phyloP scores from a whole-genome alignment of 129 eudicot genomes.

The Saposhnikovia divaricata region DNA sequence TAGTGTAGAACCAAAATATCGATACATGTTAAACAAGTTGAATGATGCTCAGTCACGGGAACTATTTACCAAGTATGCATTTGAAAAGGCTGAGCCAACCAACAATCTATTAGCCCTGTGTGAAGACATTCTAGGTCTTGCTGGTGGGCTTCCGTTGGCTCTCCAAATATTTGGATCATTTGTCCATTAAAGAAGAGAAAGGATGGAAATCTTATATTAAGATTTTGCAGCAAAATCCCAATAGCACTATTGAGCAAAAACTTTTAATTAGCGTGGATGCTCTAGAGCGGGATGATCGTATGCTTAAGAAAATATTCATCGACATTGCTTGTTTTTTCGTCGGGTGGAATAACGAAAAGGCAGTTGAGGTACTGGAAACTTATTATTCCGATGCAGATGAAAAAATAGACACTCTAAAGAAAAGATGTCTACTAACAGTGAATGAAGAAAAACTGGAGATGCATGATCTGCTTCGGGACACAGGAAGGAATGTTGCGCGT shows the following conservation, averaged over 20 bases:
- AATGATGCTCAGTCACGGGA: too few relatives aligned
- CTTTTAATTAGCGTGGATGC: conserved; percentile 3
- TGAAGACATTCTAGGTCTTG: conserved; percentile 5
- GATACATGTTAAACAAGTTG: too few relatives aligned
- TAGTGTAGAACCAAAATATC: too few relatives aligned
- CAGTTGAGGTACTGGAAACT: not conserved
- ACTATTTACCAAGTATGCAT: too few relatives aligned
- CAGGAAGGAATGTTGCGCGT: conserved; percentile 5
- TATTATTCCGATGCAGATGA: not conserved
- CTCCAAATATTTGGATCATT: conserved; percentile 31
- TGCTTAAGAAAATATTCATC: conserved; percentile 3
- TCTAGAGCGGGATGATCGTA: not conserved
- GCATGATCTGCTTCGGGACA: not conserved
- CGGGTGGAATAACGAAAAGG: not conserved
- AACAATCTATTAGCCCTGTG: not conserved
- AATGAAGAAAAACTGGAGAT: too few relatives aligned
- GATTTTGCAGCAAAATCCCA: not conserved
- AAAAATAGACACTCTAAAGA: not conserved
- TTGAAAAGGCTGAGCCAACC: conserved; percentile 2
- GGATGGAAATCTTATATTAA: conserved; percentile 11
- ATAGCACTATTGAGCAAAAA: not conserved
- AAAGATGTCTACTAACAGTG: too few relatives aligned
- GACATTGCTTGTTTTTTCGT: conserved; percentile 24
- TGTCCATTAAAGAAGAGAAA: not conserved
- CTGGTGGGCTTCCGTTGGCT: conserved; percentile 29